A percentile compares a stretch with the other conserved stretches of the same genome.
These are phyloP conservation scores for Pilatotrama ljubarskyi DNA, from an alignment of 768 basidiomycete species.

Conservation along the genomic window DNA sequence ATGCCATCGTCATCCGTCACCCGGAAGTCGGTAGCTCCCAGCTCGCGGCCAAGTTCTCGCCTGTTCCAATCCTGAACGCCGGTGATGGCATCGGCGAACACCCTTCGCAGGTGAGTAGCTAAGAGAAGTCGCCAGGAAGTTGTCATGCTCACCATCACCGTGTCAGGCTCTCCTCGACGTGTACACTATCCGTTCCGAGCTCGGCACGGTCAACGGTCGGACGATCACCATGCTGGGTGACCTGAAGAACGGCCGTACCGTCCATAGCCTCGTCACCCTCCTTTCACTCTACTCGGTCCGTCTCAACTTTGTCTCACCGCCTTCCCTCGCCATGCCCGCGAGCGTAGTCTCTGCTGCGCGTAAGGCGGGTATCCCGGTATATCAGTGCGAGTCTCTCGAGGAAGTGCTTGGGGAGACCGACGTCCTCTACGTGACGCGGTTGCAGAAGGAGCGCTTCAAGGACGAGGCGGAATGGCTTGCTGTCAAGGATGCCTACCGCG, in stretches of 20 bases:
- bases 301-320: constrained; percentile 93
- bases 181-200: constrained; percentile 95
- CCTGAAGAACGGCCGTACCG: constrained; percentile 96
- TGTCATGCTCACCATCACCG: neutral
- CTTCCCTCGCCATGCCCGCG: constrained; percentile 85
- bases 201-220: constrained; percentile 96
- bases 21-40: constrained; percentile 95
- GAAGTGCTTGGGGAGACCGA: constrained; percentile 92
- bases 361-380: constrained; percentile 77
- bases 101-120: constrained; percentile 75
- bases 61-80: constrained; percentile 94
- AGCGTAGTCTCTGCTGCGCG: constrained; percentile 80
- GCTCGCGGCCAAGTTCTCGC: constrained; percentile 92
- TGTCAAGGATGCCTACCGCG: constrained; percentile 89
- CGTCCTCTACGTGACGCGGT: constrained; percentile 93
- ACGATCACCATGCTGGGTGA: constrained; percentile 93
- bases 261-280: constrained; percentile 92
- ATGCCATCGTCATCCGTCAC: constrained; percentile 92
- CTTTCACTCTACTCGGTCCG: constrained; percentile 90
- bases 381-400: constrained; percentile 84
- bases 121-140: fast-evolving
- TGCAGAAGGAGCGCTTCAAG: constrained; percentile 93
- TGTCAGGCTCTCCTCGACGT: constrained; percentile 77
- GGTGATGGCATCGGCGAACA: constrained; percentile 98
- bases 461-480: constrained; percentile 81